Conservation (phyloP, 1,284 basidiomycete species). For the Ustilago xerochloae region DNA sequence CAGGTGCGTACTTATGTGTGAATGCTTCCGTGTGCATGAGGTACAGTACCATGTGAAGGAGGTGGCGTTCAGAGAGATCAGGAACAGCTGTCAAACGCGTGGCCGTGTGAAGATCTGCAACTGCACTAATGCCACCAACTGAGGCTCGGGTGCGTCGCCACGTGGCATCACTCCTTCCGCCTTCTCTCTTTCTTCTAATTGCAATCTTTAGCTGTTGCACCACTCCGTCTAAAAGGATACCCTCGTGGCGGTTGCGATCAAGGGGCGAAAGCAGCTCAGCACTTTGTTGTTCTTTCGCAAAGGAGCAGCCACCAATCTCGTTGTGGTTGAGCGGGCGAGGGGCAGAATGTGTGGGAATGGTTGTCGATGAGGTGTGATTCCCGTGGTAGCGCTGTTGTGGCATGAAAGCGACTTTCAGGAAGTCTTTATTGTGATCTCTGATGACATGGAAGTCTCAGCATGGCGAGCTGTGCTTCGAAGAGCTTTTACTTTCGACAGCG, state of each 20-base stretch:
- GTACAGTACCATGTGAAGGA: neutral
- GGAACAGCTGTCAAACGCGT: slow-evolving; percentile 5
- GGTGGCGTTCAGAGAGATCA: slow-evolving; percentile 1
- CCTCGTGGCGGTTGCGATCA: neutral
- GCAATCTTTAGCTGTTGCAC: too few species aligned
- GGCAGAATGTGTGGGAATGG: slow-evolving; percentile 4
- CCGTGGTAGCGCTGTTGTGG: neutral
- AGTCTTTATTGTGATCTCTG: too few species aligned
- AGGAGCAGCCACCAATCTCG: neutral
- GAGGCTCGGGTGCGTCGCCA: slow-evolving; percentile 14
- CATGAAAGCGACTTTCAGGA: too few species aligned
- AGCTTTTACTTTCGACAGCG: too few species aligned
- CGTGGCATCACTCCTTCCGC: slow-evolving; percentile 4
- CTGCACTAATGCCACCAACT: slow-evolving; percentile 7
- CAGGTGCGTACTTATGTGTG: neutral
- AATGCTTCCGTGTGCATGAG: neutral
- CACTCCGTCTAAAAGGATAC: too few species aligned
- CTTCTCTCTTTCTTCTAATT: neutral
- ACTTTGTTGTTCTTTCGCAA: neutral
- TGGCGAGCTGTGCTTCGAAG: too few species aligned
- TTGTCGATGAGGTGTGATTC: neutral
- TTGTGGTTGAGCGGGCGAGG: neutral
- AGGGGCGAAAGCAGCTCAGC: neutral
- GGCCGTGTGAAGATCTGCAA: slow-evolving; percentile 5
- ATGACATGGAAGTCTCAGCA: too few species aligned